Percentiles rank a stretch among this genome's conserved stretches.
Evolutionary conservation across 2,329 filamentous ascomycete genomes (phyloP).

Genomic region (Fusarium dimerum): DNA sequence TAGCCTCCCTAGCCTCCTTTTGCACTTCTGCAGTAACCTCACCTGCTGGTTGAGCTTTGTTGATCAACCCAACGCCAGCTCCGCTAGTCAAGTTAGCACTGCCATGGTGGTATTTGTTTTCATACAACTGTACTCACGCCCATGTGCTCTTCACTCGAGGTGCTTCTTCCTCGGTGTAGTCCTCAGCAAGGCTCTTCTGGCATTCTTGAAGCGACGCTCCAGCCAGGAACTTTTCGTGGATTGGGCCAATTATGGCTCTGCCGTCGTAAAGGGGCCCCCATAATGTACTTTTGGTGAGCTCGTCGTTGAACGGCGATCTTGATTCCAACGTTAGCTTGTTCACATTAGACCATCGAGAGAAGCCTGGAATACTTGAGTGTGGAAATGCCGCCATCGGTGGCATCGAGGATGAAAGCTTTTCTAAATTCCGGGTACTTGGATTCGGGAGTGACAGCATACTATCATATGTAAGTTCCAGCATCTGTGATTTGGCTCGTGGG

Average conservation of each 20-base stretch:
- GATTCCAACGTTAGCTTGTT: background rate
- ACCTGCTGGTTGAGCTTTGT: slow-evolving; percentile 39
- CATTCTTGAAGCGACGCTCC: slow-evolving; percentile 47
- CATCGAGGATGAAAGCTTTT: slow-evolving; percentile 43
- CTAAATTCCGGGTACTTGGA: slow-evolving; percentile 42
- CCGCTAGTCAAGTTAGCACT: slow-evolving; percentile 33
- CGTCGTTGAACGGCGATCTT: slow-evolving; percentile 46
- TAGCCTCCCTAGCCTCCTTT: slow-evolving; percentile 37
- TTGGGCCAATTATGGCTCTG: slow-evolving; percentile 41
- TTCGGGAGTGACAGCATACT: slow-evolving; percentile 48
- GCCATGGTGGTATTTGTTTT: background rate
- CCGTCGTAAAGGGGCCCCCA: slow-evolving; percentile 48
- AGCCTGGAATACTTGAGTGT: slow-evolving; percentile 44
- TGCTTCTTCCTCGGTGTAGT: slow-evolving; percentile 36
- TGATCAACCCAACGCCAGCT: slow-evolving; percentile 48
- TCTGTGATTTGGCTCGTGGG: background rate
- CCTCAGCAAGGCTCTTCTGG: slow-evolving; percentile 38
- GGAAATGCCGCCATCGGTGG: slow-evolving; percentile 44
- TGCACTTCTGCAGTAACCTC: slow-evolving; percentile 46
- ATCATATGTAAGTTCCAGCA: slow-evolving; percentile 2
- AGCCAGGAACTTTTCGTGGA: slow-evolving; percentile 41
- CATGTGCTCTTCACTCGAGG: slow-evolving; percentile 37
- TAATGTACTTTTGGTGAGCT: slow-evolving; percentile 37
- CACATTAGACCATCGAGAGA: background rate
- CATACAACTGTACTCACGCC: slow-evolving; percentile 33